Conservation (phyloP, 2,329 filamentous ascomycete species). For the Aspergillus amoenus region DNA sequence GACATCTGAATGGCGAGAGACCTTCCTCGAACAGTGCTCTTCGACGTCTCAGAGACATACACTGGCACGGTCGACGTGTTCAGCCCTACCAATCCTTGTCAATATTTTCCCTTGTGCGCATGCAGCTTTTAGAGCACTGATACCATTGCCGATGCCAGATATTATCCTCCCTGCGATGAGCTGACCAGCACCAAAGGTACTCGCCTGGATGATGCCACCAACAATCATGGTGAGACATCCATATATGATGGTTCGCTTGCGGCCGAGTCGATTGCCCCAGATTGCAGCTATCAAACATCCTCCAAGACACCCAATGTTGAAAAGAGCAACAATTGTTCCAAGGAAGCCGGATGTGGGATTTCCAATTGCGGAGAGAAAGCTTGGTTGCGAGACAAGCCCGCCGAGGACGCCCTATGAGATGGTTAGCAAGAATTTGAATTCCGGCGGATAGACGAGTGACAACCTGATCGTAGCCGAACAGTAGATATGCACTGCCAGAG, state of each 20-base stretch:
- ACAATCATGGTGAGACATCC: slow-evolving; percentile 33
- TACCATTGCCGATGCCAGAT: slow-evolving; percentile 44
- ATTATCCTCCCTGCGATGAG: slow-evolving; percentile 51
- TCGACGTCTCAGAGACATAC: not conserved
- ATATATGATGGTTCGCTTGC: not conserved
- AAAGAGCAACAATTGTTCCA: slow-evolving; percentile 50
- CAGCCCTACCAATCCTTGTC: not conserved
- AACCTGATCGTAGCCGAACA: slow-evolving; percentile 25
- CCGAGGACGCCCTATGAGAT: slow-evolving; percentile 8
- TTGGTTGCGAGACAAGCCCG: slow-evolving; percentile 17
- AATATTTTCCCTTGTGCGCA: too few species aligned
- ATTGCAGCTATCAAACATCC: not conserved
- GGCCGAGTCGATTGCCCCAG: slow-evolving; percentile 2
- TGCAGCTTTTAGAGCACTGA: too few species aligned
- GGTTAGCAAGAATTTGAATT: too few species aligned
- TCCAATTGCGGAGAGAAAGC: slow-evolving; percentile 19
- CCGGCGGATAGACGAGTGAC: too few species aligned
- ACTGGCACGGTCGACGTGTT: slow-evolving; percentile 3
- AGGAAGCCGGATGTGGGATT: slow-evolving; percentile 25
- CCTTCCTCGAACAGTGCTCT: not conserved
- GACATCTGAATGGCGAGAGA: slow-evolving; percentile 1
- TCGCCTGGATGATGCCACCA: slow-evolving; percentile 50
- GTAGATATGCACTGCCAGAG: slow-evolving; percentile 3
- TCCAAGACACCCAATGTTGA: slow-evolving; percentile 38
- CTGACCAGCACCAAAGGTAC: slow-evolving; percentile 43